phyloP scores from a whole-genome alignment of 768 basidiomycete genomes.

The Chalciporus chontae region DNA sequence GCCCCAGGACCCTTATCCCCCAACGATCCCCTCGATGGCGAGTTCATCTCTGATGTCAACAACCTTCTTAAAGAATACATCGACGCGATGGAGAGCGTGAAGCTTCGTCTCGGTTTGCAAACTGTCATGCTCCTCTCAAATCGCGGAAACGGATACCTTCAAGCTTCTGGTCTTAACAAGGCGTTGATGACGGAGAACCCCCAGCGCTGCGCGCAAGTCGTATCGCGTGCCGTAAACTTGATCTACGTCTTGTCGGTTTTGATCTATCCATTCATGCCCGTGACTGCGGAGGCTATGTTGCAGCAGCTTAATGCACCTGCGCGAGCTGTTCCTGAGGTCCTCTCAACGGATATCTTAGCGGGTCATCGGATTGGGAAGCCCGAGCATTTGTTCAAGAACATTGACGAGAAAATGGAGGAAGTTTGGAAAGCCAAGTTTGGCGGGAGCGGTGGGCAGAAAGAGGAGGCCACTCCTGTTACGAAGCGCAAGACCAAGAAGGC shows the following conservation, averaged over 20 bases:
- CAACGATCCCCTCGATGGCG: slow-evolving; percentile 61
- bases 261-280: slow-evolving; percentile 95
- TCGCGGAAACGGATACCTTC: slow-evolving; percentile 92
- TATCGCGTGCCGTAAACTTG: slow-evolving; percentile 86
- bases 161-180: slow-evolving; percentile 88
- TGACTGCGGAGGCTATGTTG: slow-evolving; percentile 77
- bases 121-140: slow-evolving; percentile 87
- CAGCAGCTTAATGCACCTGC: slow-evolving; percentile 86
- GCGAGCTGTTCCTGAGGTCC: slow-evolving; percentile 67
- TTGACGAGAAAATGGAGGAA: slow-evolving; percentile 87
- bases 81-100: slow-evolving; percentile 87
- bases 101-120: slow-evolving; percentile 83
- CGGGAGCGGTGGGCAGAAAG: slow-evolving; percentile 49
- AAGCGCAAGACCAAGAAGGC: slow-evolving; percentile 56
- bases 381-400: slow-evolving; percentile 89
- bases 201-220: slow-evolving; percentile 82
- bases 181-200: slow-evolving; percentile 79
- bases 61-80: slow-evolving; percentile 72
- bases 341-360: slow-evolving; percentile 79
- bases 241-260: slow-evolving; percentile 87
- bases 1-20: slow-evolving; percentile 65
- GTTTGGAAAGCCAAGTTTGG: slow-evolving; percentile 79
- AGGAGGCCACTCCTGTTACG: slow-evolving; percentile 41
- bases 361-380: slow-evolving; percentile 86
- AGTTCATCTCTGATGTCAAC: slow-evolving; percentile 83